A percentile compares a stretch with the other conserved stretches of the same genome.
Conservation (phyloP, 202 grass and related monocot genomes). For the Digitaria exilis region DNA sequence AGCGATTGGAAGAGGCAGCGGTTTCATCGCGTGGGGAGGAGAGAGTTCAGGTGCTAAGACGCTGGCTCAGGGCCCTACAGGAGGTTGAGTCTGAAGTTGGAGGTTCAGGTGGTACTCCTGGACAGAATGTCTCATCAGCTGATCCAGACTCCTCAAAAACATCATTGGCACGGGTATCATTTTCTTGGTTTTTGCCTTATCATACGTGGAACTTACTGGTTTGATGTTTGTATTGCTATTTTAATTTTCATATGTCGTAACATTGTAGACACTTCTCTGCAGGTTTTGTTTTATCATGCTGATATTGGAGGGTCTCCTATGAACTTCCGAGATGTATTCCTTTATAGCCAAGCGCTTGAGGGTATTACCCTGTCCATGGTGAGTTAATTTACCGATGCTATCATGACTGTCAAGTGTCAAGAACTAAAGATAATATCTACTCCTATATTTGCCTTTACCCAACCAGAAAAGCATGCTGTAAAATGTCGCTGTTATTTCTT, state of each 20-base stretch:
- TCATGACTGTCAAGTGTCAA: constrained; percentile 34
- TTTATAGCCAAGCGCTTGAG: constrained; percentile 97
- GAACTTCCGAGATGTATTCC: constrained; percentile 89
- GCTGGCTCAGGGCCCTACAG: constrained; percentile 80
- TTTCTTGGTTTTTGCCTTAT: constrained; percentile 5
- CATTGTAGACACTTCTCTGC: background rate
- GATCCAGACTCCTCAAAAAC: constrained; percentile 57
- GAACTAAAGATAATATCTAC: constrained; percentile 21
- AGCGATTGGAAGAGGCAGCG: constrained; percentile 78
- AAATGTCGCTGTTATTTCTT: constrained; percentile 33
- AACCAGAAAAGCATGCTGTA: constrained; percentile 1
- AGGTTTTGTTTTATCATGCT: constrained; percentile 90
- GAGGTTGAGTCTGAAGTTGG: constrained; percentile 59
- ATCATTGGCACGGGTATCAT: constrained; percentile 53
- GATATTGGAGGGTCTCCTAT: constrained; percentile 79
- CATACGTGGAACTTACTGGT: background rate
- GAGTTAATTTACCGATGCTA: constrained; percentile 45
- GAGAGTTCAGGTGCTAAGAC: constrained; percentile 68
- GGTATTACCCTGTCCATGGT: constrained; percentile 98
- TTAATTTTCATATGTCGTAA: constrained; percentile 7
- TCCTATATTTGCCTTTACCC: background rate
- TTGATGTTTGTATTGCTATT: constrained; percentile 28
- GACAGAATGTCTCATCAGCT: constrained; percentile 22
- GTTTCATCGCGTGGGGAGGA: constrained; percentile 60
- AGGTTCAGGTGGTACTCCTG: constrained; percentile 44